Base-by-base conservation (phyloP, 176 grass and related monocot species). In the Oryza nivara region DNA sequence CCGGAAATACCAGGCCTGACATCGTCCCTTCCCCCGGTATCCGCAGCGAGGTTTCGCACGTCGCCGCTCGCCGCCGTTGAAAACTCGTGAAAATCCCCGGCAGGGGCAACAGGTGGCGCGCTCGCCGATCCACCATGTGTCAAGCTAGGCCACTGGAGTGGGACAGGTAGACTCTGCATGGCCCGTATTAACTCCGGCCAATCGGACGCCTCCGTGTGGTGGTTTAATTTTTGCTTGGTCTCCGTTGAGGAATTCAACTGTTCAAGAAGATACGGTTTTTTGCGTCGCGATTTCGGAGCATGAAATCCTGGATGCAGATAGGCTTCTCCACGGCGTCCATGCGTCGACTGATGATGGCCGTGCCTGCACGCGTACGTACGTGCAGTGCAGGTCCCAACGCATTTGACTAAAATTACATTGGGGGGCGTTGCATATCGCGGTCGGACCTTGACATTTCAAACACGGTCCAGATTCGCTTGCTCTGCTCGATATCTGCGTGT, bases 81-180 rank as follows among this genome's bases (percentile, higher is more conserved):
- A 44, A 44, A 44, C 43, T 41, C 8, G 43, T 44, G 43, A 44
- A 44, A 26, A 14, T 10, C 20, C 2, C 46, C 28, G 45, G 28
- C 15, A 36, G 40, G 14, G 7, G 16, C 17, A 36, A 60, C 76
- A 86, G 76, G 56, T 86, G 84, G 68, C 76, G 84, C 60, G 30
- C 56, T 5, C 25, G 30, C 7, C 1, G 6, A 64, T 56, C 56
- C 45, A 4, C 84, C 84, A 73, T 25, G 30, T 73, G 84, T 47
- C 84, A 32, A 32, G 30, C 30, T 32, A 12, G 7, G 75, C 40
- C 40, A 0, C 41, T 47, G 6, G 5, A 46, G 43, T 4, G 74
- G 3, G 74, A 78, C 81, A 83, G 73, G 47, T 67, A 34, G 63
- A 23, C 4, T 32, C 63, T 67, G 23, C 63, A 47, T 67, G 23